Conservation (phyloP, 495 filamentous ascomycete genomes). For the Xylona heveae region DNA sequence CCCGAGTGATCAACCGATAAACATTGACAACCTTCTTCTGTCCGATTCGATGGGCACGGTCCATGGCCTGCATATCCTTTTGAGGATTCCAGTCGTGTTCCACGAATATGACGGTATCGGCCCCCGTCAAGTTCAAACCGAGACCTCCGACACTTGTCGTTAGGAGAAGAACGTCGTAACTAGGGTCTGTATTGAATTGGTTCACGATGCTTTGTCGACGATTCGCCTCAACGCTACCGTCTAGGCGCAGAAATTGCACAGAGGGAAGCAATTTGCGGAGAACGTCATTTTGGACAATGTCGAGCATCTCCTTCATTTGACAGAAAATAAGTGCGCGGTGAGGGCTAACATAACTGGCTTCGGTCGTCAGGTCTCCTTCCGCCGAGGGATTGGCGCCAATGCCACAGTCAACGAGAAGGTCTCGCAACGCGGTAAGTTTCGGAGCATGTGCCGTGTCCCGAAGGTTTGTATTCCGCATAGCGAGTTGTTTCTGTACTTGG, state of each 20-base stretch:
- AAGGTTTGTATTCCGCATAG: conserved; percentile 46
- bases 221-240: conserved; percentile 75
- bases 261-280: conserved; percentile 67
- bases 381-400: conserved; percentile 48
- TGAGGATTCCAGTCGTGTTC: conserved; percentile 99
- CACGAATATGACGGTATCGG: conserved; percentile 97
- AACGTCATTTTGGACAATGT: conserved; percentile 89
- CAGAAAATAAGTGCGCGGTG: conserved; percentile 95
- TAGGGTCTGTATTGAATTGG: conserved; percentile 92
- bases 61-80: conserved; percentile 97
- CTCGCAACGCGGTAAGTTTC: conserved; percentile 72
- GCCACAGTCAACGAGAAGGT: conserved; percentile 84
- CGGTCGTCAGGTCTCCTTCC: conserved; percentile 36
- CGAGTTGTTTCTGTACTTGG: conserved; percentile 53
- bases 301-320: conserved; percentile 98
- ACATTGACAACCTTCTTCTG: conserved; percentile 99
- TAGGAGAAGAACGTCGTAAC: conserved; percentile 76
- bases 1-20: conserved; percentile 88
- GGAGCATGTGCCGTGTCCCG: conserved; percentile 77
- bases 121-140: conserved; percentile 86
- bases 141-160: conserved; percentile 91
- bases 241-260: conserved; percentile 74
- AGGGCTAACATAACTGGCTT: conserved; percentile 67
- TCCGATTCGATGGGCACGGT: conserved; percentile 91
- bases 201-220: conserved; percentile 93